Evolutionary conservation across 495 filamentous ascomycete genomes (phyloP).

Genomic region (Tuber calosporum): DNA sequence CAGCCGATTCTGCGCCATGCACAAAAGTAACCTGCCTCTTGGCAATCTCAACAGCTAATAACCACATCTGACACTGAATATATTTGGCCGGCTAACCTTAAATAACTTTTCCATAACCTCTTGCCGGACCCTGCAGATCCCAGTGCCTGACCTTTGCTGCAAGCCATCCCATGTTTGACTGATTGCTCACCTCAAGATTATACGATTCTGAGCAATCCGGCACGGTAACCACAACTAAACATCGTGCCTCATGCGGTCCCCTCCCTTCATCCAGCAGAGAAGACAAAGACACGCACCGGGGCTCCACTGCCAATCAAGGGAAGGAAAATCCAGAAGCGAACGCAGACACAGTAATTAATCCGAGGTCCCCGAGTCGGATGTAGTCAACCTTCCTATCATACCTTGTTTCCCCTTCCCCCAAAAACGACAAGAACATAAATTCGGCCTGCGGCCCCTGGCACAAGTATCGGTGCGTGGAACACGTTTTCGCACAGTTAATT

Average conservation of each 20-base stretch:
- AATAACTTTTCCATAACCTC: too few species aligned
- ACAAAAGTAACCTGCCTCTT: too few species aligned
- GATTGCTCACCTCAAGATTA: not conserved
- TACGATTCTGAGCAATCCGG: not conserved
- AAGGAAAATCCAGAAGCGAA: not conserved
- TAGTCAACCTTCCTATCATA: not conserved
- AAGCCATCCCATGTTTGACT: not conserved
- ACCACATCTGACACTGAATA: too few species aligned
- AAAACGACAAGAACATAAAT: not conserved
- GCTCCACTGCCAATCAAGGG: not conserved
- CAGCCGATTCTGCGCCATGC: too few species aligned
- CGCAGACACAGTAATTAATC: not conserved
- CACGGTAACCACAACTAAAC: not conserved
- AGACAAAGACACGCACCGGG: not conserved
- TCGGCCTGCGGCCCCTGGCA: not conserved
- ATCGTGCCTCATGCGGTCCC: not conserved
- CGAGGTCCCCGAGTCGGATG: not conserved
- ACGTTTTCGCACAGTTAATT: too few species aligned
- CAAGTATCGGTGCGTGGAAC: too few species aligned
- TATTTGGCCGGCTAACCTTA: too few species aligned
- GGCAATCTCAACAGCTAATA: too few species aligned
- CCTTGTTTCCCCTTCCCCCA: not conserved
- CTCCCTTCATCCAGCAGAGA: not conserved
- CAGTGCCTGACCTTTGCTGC: too few species aligned
- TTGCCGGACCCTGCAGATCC: too few species aligned